Percentiles rank a stretch among this genome's conserved stretches.
phyloP scores from a whole-genome alignment of 345 rosid species.

The Eucalyptus brandiana region DNA sequence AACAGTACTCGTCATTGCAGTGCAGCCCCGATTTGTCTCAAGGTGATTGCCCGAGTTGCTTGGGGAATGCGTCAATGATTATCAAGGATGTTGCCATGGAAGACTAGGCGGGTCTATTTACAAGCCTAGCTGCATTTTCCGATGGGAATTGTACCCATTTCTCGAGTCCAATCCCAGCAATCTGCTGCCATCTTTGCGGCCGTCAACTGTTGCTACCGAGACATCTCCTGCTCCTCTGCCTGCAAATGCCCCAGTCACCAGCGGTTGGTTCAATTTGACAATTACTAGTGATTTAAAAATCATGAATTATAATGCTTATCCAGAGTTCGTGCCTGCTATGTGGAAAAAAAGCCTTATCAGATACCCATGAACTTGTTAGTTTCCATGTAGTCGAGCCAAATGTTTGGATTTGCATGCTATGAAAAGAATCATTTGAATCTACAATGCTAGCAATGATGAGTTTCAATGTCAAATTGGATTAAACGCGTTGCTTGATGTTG shows the following conservation, averaged over 20 bases:
- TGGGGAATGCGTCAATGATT: not conserved
- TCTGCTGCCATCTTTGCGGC: fast-evolving
- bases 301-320: not conserved
- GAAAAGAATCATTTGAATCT: too few species aligned
- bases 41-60: not conserved
- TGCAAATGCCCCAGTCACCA: not conserved
- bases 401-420: too few species aligned
- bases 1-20: not conserved
- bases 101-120: not conserved
- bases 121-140: not conserved
- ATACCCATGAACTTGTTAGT: too few species aligned
- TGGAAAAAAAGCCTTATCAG: too few species aligned
- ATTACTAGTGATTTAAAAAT: not conserved
- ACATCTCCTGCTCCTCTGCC: not conserved
- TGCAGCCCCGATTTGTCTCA: not conserved
- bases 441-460: too few species aligned
- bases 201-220: not conserved
- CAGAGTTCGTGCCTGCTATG: not conserved
- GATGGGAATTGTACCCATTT: not conserved
- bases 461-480: not conserved
- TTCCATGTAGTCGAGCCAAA: too few species aligned
- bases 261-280: not conserved
- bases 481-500: not conserved
- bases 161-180: not conserved
- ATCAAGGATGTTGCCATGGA: not conserved